Evolutionary conservation across 345 rosid species (phyloP).

Genomic region (Dipteronia dyeriana): DNA sequence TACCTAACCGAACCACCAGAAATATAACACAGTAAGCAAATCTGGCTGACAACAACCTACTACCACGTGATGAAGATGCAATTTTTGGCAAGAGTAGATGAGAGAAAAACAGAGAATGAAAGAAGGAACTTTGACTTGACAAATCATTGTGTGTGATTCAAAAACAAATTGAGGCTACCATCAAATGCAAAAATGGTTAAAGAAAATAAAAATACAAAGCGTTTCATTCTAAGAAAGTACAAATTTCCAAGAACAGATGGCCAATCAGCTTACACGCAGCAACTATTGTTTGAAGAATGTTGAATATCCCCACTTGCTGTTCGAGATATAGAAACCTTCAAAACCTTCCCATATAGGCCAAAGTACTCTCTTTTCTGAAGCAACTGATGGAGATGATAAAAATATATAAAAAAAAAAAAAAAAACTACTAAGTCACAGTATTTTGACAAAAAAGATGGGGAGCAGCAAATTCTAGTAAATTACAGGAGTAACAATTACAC

Average conservation of each 20-base stretch:
- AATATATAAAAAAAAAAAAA: background rate
- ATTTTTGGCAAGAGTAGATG: background rate
- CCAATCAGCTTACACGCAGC: slow-evolving; percentile 63
- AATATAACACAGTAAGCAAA: background rate
- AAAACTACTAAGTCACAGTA: background rate
- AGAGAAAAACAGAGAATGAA: background rate
- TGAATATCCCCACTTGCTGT: slow-evolving; percentile 69
- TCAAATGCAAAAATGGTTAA: slow-evolving; percentile 4
- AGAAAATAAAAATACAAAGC: background rate
- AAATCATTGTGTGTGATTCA: background rate
- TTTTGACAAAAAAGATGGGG: slow-evolving; percentile 1
- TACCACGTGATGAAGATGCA: background rate
- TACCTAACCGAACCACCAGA: slow-evolving; percentile 35
- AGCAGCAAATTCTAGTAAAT: slow-evolving; percentile 1
- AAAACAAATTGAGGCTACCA: background rate
- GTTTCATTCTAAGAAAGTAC: background rate
- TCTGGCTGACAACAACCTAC: background rate
- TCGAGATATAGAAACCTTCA: slow-evolving; percentile 70
- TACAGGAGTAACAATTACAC: background rate
- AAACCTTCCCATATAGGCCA: slow-evolving; percentile 75
- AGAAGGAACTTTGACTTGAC: background rate
- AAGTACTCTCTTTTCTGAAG: slow-evolving; percentile 66
- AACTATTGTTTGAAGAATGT: slow-evolving; percentile 64
- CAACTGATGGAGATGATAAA: slow-evolving; percentile 41
- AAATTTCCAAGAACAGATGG: background rate